These are phyloP conservation scores for Clohesyomyces aquaticus DNA, from an alignment of 495 filamentous ascomycete genomes.

Conservation along the genomic window DNA sequence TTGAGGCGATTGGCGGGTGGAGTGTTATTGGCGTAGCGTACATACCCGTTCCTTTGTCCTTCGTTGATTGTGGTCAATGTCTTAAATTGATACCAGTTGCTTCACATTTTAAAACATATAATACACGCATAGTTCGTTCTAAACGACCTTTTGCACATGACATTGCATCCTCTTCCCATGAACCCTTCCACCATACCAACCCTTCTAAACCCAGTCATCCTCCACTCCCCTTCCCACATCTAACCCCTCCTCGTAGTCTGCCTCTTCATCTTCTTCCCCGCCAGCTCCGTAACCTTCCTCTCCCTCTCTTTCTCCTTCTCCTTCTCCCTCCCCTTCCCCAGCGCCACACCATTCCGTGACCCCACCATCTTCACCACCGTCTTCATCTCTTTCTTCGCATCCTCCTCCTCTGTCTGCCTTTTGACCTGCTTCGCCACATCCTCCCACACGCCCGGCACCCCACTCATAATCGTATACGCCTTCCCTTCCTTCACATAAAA, in stretches of 20 bases:
- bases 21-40: not conserved
- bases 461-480: conserved; percentile 19
- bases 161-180: no score
- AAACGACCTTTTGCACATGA: no score
- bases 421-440: conserved; percentile 14
- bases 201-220: not conserved
- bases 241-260: conserved; percentile 16
- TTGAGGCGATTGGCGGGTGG: not conserved
- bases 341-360: conserved; percentile 24
- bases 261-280: conserved; percentile 14
- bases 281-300: not conserved
- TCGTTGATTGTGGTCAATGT: conserved; percentile 1
- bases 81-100: conserved; percentile 26
- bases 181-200: not conserved
- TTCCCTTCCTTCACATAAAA: conserved; percentile 34
- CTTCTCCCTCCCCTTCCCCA: not conserved
- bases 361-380: no score
- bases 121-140: not conserved
- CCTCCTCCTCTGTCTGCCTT: conserved; percentile 8
- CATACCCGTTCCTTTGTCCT: not conserved
- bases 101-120: not conserved
- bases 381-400: not conserved
- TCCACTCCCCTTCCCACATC: no score
- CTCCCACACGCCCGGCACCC: conserved; percentile 32
- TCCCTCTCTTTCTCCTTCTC: not conserved